phyloP scores from a whole-genome alignment of 2,329 filamentous ascomycete genomes.

The Chaetomium sp. region DNA sequence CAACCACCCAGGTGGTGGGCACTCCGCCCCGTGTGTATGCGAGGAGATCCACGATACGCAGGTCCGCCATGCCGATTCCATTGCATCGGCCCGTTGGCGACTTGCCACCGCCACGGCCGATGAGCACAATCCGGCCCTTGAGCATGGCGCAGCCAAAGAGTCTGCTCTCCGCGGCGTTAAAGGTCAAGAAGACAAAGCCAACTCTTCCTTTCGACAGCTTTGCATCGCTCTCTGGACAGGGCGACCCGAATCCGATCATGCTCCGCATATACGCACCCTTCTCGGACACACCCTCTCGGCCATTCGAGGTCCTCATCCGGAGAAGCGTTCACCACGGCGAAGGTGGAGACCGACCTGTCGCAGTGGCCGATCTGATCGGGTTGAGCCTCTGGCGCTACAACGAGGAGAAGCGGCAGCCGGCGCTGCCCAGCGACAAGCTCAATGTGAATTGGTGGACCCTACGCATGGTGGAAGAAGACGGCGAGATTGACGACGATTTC shows the following conservation, averaged over 20 bases:
- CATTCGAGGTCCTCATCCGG: constrained; percentile 65
- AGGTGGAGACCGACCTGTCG: constrained; percentile 54
- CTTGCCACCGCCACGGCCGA: constrained; percentile 64
- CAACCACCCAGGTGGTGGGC: constrained; percentile 50
- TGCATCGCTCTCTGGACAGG: constrained; percentile 69
- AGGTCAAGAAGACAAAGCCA: constrained; percentile 63
- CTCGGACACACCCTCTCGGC: constrained; percentile 56
- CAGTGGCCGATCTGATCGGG: constrained; percentile 75
- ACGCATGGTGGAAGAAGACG: constrained; percentile 77
- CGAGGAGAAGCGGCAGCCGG: constrained; percentile 66
- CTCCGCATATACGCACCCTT: constrained; percentile 73
- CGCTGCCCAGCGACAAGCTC: constrained; percentile 56
- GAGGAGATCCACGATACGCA: constrained; percentile 57
- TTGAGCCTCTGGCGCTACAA: constrained; percentile 71
- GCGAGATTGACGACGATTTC: constrained; percentile 80
- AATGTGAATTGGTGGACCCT: constrained; percentile 80
- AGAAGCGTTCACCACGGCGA: constrained; percentile 63
- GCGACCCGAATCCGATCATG: constrained; percentile 67
- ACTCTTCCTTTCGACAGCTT: constrained; percentile 71
- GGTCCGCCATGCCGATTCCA: constrained; percentile 49
- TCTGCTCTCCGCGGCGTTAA: constrained; percentile 64
- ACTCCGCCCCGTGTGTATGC: constrained; percentile 56
- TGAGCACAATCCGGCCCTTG: constrained; percentile 55
- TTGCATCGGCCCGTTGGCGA: constrained; percentile 52
- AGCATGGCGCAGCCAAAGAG: constrained; percentile 66